These are phyloP conservation scores for Euryodendron excelsum DNA, from an alignment of 148 eudicot genomes.

Conservation along the genomic window DNA sequence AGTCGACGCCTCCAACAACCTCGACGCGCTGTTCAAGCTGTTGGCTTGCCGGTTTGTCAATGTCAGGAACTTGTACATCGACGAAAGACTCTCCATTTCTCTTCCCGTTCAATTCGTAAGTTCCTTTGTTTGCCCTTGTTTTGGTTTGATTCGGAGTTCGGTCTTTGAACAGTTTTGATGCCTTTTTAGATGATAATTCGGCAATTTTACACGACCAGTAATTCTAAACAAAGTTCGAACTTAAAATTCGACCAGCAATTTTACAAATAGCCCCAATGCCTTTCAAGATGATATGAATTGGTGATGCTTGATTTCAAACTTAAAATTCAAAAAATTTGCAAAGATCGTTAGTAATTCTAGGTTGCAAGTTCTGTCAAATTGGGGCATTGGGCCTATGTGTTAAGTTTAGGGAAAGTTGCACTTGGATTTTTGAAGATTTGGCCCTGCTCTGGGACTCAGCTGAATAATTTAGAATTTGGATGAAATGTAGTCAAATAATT, in stretches of 20 bases:
- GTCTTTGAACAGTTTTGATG: background rate
- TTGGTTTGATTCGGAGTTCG: background rate
- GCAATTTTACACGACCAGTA: no score
- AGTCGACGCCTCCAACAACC: constrained; percentile 62
- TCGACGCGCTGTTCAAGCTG: constrained; percentile 41
- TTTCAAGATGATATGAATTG: no score
- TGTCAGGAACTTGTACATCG: constrained; percentile 38
- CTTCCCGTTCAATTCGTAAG: constrained; percentile 36
- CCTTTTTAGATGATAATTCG: no score
- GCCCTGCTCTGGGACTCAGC: background rate
- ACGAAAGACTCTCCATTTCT: constrained; percentile 54
- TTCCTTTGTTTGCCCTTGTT: background rate
- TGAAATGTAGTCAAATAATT: background rate
- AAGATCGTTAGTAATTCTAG: background rate
- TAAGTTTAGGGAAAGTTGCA: background rate
- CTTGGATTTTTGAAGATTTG: background rate
- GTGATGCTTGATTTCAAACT: background rate
- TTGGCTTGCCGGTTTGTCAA: constrained; percentile 48
- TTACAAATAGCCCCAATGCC: no score
- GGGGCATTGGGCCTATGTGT: background rate
- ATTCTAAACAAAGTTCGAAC: no score
- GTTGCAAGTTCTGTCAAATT: background rate
- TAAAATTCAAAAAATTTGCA: background rate
- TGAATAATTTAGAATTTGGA: background rate
- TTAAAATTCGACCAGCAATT: no score